Evolutionary conservation across 352 stramenopile species (phyloP).

Genomic region (Pythium sukuiense): DNA sequence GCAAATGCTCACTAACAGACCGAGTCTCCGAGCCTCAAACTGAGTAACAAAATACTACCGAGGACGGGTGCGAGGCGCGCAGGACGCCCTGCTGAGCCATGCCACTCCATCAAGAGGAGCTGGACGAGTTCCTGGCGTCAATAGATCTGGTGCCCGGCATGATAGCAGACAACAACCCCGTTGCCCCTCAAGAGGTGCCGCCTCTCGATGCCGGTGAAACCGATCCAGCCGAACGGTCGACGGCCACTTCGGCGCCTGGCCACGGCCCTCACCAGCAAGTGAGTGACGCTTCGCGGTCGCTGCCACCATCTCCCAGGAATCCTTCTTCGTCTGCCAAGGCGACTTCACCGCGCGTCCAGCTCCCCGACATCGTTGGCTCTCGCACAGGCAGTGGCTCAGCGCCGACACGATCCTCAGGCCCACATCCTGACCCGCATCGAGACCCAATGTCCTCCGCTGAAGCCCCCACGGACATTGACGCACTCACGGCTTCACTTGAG

Average conservation of each 20-base stretch:
- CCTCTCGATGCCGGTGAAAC: neutral
- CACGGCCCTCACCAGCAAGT: neutral
- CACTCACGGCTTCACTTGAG: conserved; percentile 18
- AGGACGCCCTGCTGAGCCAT: neutral
- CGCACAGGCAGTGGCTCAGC: neutral
- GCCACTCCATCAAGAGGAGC: conserved; percentile 9
- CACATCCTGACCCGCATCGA: too few relatives aligned
- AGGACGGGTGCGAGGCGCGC: neutral
- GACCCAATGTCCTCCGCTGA: neutral
- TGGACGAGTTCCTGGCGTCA: conserved; percentile 27
- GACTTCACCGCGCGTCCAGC: neutral
- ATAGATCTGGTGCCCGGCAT: conserved; percentile 7
- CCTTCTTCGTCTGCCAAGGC: neutral
- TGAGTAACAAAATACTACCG: neutral
- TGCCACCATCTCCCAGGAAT: neutral
- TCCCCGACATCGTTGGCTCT: neutral
- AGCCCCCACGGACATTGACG: conserved; percentile 20
- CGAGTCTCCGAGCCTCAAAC: too few relatives aligned
- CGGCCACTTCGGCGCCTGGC: neutral
- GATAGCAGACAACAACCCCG: neutral
- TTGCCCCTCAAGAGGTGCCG: neutral
- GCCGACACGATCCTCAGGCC: too few relatives aligned
- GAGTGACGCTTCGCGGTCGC: neutral
- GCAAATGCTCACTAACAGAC: too few relatives aligned
- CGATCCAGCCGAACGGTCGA: neutral